Evolutionary conservation across 495 filamentous ascomycete species (phyloP).

Genomic region (Lasiosphaeriaceae sp.): DNA sequence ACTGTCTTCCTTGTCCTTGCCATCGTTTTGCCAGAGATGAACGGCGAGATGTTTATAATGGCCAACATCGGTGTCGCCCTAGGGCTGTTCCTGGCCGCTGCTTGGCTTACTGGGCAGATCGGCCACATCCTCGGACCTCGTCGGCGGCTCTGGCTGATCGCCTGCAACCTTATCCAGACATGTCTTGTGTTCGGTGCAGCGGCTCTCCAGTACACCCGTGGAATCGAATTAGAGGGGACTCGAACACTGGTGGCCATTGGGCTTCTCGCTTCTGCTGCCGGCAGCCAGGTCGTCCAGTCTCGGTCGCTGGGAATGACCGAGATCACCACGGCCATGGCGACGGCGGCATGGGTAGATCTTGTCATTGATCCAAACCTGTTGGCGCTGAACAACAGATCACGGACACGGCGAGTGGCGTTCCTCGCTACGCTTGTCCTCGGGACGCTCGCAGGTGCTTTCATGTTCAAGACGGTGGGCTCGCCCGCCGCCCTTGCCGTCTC

Average conservation of each 20-base stretch:
- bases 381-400: constrained; percentile 39
- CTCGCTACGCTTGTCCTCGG: constrained; percentile 47
- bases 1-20: constrained; percentile 56
- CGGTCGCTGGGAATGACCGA: constrained; percentile 54
- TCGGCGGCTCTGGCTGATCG: constrained; percentile 48
- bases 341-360: constrained; percentile 59
- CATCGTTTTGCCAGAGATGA: constrained; percentile 45
- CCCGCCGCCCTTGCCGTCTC: constrained; percentile 38
- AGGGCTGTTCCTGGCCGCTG: constrained; percentile 50
- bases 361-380: constrained; percentile 51
- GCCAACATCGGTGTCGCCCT: constrained; percentile 53
- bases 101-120: constrained; percentile 52
- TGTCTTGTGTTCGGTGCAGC: constrained; percentile 50
- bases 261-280: constrained; percentile 53
- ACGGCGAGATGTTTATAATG: constrained; percentile 44
- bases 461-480: constrained; percentile 40
- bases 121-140: constrained; percentile 50
- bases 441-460: constrained; percentile 50
- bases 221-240: constrained; percentile 26
- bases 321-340: constrained; percentile 66
- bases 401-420: constrained; percentile 52
- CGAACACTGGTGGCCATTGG: constrained; percentile 42
- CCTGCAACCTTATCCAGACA: constrained; percentile 51
- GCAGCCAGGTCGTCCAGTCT: constrained; percentile 56
- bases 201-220: constrained; percentile 40